Evolutionary conservation across 345 rosid genomes (phyloP), one percentile per base, ranked within the genome.

Genomic region (Melastoma malabathricum): DNA sequence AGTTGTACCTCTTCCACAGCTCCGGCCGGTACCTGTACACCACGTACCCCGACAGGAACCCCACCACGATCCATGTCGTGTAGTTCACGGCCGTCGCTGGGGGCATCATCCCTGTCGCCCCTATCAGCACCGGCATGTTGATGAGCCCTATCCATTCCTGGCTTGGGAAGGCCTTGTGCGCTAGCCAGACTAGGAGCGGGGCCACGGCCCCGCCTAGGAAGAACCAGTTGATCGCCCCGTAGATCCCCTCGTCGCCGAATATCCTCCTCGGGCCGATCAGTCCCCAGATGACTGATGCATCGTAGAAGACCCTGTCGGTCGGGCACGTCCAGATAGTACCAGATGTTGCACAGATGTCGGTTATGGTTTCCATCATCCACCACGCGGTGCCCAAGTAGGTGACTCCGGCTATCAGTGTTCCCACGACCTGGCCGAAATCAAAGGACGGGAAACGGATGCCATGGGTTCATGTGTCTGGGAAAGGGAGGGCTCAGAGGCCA

Each of bases 11-110:
- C 60, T 69, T 79, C 98, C 98, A 92, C 58, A 82, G 51, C 15
- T 77, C 81, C 3, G 96, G 95, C 49, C 69, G 63, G 58, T 80
- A 87, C 59, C 98, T 67, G 49, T 75, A 92, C 54, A 73, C 74
- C 43, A 92, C 90, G 44, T 75, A 92, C 10, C 98, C 96, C 0
- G 98, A 92, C 13, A 92, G 57, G 52, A 92, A 92, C 6, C 96
- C 98, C 0, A 68, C 72, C 19, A 82, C 52, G 46, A 87, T 64
- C 98, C 98, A 87, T 0, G 90, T 82, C 15, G 97, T 87, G 76
- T 81, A 92, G 76, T 87, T 92, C 18, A 92, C 98, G 0, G 97
- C 98, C n/a, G 98, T 87, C 0, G 98, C 98, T 0, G 98, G 97
- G 6, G 97, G 98, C 98, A 92, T 92, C 43, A 46, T 65, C 38